Evolutionary conservation across 163 green algal genomes (phyloP).

Genomic region (Prototheca wickerhamii): DNA sequence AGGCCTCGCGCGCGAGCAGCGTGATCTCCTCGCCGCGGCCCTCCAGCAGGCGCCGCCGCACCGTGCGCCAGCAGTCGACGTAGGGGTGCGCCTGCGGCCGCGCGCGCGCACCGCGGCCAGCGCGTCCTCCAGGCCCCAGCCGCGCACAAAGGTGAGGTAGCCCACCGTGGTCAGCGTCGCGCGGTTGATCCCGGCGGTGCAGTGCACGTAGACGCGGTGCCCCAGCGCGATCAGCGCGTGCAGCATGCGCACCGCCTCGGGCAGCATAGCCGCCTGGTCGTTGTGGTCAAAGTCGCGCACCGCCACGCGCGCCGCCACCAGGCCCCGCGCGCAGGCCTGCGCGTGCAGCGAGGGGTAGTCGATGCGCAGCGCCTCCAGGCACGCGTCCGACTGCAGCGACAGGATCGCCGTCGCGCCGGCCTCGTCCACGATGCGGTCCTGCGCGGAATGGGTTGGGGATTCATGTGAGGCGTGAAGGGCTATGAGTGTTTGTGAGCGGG

Average conservation of each 20-base stretch:
- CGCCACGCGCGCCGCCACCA: constrained; percentile 44
- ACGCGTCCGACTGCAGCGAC: constrained; percentile 59
- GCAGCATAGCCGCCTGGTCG: constrained; percentile 67
- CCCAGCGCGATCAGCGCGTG: constrained; percentile 39
- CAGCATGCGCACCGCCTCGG: constrained; percentile 50
- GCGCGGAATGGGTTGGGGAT: neutral
- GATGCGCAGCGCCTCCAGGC: constrained; percentile 57
- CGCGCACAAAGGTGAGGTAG: constrained; percentile 67
- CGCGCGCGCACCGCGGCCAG: constrained; percentile 32
- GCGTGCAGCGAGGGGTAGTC: constrained; percentile 25
- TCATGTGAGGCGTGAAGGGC: neutral
- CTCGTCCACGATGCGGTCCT: constrained; percentile 48
- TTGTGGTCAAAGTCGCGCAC: constrained; percentile 68
- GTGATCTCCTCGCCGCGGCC: constrained; percentile 27
- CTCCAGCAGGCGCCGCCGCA: constrained; percentile 27
- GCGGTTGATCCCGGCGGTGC: constrained; percentile 73
- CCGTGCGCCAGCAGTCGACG: constrained; percentile 57
- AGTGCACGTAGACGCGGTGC: constrained; percentile 65
- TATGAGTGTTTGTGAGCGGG: neutral
- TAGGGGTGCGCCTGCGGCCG: constrained; percentile 63
- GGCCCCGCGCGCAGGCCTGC: constrained; percentile 30
- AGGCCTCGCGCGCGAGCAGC: constrained; percentile 16
- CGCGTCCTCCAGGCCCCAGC: constrained; percentile 43
- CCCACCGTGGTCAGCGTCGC: constrained; percentile 56
- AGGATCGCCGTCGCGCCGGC: constrained; percentile 50